A percentile compares a stretch with the other conserved stretches of the same genome.
phyloP scores from a whole-genome alignment of 2,329 filamentous ascomycete species.

The Arthrobotrys entomopaga region DNA sequence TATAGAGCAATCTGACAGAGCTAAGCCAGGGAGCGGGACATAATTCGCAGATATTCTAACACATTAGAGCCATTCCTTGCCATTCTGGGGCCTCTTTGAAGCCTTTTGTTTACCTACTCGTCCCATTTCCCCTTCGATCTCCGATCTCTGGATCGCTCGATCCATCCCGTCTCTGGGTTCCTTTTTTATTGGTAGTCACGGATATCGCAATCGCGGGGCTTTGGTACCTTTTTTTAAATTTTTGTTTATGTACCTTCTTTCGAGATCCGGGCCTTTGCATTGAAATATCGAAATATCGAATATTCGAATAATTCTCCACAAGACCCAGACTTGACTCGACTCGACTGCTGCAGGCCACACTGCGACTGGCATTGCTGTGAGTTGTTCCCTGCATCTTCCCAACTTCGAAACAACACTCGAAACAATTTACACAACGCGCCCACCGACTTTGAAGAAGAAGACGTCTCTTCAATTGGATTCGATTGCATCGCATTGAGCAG shows the following conservation, averaged over 20 bases:
- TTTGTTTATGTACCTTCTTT: too few relatives aligned
- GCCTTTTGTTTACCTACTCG: conserved; percentile 44
- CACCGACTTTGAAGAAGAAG: background rate
- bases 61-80: conserved; percentile 24
- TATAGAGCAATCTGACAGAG: conserved; percentile 29
- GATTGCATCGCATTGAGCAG: too few relatives aligned
- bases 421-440: background rate
- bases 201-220: too few relatives aligned
- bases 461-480: too few relatives aligned
- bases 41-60: too few relatives aligned
- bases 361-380: background rate
- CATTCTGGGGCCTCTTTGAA: conserved; percentile 25
- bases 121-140: conserved; percentile 9
- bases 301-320: background rate
- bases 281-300: too few relatives aligned
- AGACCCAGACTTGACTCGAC: background rate
- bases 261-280: too few relatives aligned
- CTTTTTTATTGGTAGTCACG: too few relatives aligned
- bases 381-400: background rate
- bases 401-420: background rate
- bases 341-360: background rate
- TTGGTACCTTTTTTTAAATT: too few relatives aligned
- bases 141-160: conserved; percentile 28
- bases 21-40: conserved; percentile 48
- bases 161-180: background rate